These are phyloP conservation scores for Caloboletus inedulis DNA, from an alignment of 1,284 basidiomycete genomes.

Conservation along the genomic window DNA sequence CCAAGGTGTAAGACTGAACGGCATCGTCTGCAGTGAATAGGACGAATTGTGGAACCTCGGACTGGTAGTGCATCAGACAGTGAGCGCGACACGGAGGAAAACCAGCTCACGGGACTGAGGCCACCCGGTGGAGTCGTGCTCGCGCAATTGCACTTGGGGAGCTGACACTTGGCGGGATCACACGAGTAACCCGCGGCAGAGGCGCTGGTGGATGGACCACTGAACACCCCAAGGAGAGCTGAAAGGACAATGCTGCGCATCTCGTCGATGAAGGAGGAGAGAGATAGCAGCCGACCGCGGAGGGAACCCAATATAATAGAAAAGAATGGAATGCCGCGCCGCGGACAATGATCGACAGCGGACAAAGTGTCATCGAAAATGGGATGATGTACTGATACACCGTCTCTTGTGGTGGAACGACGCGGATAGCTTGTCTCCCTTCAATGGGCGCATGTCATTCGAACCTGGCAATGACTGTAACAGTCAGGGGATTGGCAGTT, in stretches of 20 bases:
- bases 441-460: not conserved
- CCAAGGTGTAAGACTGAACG: no score
- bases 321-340: not conserved
- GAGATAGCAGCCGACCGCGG: not conserved
- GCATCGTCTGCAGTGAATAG: not conserved
- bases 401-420: no score
- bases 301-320: not conserved
- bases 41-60: not conserved
- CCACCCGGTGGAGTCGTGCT: no score
- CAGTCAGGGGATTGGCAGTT: not conserved
- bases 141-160: no score
- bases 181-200: constrained; percentile 27
- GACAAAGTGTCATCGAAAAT: no score
- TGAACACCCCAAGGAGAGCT: not conserved
- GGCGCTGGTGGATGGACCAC: constrained; percentile 1
- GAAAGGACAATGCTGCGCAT: not conserved
- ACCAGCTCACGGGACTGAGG: no score
- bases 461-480: not conserved
- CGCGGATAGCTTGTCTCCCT: no score
- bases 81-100: not conserved
- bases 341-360: no score
- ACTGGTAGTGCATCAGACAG: not conserved
- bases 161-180: not conserved
- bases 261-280: not conserved
- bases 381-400: no score